Percentiles rank a stretch among this genome's conserved stretches.
Conservation (phyloP, 768 basidiomycete genomes). For the Calocybe gangraenosa region DNA sequence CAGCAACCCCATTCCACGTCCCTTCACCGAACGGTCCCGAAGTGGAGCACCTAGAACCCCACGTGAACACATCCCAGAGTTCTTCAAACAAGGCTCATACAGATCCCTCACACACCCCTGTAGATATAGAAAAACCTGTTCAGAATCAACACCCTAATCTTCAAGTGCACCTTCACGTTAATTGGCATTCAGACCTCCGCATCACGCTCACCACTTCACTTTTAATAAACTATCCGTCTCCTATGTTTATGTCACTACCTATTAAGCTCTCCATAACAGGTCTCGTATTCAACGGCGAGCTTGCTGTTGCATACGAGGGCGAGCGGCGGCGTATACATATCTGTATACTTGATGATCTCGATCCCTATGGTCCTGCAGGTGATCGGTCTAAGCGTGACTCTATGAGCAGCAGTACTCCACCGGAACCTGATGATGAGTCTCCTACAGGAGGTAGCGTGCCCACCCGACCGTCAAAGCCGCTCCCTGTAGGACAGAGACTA, state of each 20-base stretch:
- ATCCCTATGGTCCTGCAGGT: constrained; percentile 77
- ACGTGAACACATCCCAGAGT: constrained; percentile 1
- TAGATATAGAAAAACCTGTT: constrained; percentile 6
- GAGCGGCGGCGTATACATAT: constrained; percentile 77
- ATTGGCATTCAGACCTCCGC: constrained; percentile 85
- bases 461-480: constrained; percentile 53
- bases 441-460: constrained; percentile 27
- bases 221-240: constrained; percentile 95
- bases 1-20: constrained; percentile 28
- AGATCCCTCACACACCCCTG: constrained; percentile 16
- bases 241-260: constrained; percentile 94
- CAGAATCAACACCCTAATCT: constrained; percentile 52
- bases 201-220: constrained; percentile 89
- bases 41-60: background rate
- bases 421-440: constrained; percentile 61
- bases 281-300: constrained; percentile 79
- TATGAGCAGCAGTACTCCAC: constrained; percentile 43
- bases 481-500: constrained; percentile 78
- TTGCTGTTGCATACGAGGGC: constrained; percentile 91
- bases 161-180: constrained; percentile 82
- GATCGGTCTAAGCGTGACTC: constrained; percentile 47
- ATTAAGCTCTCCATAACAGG: constrained; percentile 92
- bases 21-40: constrained; percentile 14
- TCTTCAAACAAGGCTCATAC: constrained; percentile 4
- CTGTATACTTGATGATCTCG: constrained; percentile 83